A percentile compares a stretch with the other conserved stretches of the same genome.
Conservation (phyloP, 2,329 filamentous ascomycete genomes). For the Xylaria hypoxylon region DNA sequence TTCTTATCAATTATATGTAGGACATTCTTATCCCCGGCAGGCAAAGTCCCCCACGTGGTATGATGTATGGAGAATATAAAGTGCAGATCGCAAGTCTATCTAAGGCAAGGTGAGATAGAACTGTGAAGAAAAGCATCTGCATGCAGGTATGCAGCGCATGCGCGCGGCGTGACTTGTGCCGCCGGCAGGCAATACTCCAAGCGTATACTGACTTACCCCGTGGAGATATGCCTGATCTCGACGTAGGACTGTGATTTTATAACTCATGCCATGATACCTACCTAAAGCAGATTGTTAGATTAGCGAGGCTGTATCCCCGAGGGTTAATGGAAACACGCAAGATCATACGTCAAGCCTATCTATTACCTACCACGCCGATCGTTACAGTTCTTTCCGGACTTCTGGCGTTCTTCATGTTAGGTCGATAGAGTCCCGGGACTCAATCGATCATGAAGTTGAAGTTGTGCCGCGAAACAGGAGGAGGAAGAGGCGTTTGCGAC, state of each 20-base stretch:
- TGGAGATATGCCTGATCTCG: neutral
- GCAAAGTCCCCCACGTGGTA: slow-evolving; percentile 17
- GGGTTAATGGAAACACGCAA: neutral
- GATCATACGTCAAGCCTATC: neutral
- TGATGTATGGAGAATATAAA: neutral
- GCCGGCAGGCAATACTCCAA: neutral
- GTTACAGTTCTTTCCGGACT: neutral
- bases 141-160: slow-evolving; percentile 5
- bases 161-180: neutral
- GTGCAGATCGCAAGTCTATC: neutral
- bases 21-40: neutral
- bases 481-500: neutral
- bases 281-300: neutral
- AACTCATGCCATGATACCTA: neutral
- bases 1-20: slow-evolving; percentile 2
- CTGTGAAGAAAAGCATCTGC: neutral
- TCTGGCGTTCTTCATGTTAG: neutral
- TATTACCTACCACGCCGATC: too few relatives aligned
- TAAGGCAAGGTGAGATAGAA: slow-evolving; percentile 4
- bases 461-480: neutral
- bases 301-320: neutral
- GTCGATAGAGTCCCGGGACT: neutral
- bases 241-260: too few relatives aligned
- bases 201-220: neutral
- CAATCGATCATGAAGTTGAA: neutral